Evolutionary conservation across 2,329 filamentous ascomycete genomes (phyloP), one percentile per base, ranked within the genome.

Genomic region (Echinosphaeria canescens): DNA sequence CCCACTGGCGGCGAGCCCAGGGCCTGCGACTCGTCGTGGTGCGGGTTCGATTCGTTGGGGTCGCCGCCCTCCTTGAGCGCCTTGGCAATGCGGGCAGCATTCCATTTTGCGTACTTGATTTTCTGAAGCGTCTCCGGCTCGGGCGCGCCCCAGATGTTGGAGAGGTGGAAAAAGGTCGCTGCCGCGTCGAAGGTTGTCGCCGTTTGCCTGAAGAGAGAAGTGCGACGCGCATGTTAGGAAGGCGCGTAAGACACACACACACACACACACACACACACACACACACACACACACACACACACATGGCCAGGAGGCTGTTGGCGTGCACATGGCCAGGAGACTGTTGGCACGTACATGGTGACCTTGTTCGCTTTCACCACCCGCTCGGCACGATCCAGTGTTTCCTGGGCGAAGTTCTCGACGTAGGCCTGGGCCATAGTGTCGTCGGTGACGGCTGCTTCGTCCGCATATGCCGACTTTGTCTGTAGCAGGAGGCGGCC

Each of bases 91-190:
- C 88, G 69, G 19, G 85, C 56, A 3, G 85, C 84, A 46, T 95
- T 90, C 62, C 80, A 98, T 49, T 95, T 98, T 23, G 85, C 82
- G 44, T 80, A 98, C 47, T 90, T 93, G 50, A 85, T 81, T 56
- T 92, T 95, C 29, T 81, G 67, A 22, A 70, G 59, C 13, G 73
- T 68, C 41, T 95, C 82, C 1, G 64, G 51, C 18, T 91, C 79
- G 9, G 73, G 53, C 0, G 65, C 50, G 5, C 70, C 74, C 82
- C 85, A 98, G 40, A 92, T 75, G 34, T 73, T 73, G 29, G 80
- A 63, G 5, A 95, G 59, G 37, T 93, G 81, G 41, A 95, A 71
- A 47, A 98, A 95, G 0, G 82, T 91, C 0, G 80, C 74, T 0
- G 88, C 80, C 2, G 90, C 88, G 42, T 84, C 75, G 37, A 95